Percentiles rank a stretch among this genome's conserved stretches.
phyloP scores from a whole-genome alignment of 441 rosid genomes.

The Mallotus japonicus region DNA sequence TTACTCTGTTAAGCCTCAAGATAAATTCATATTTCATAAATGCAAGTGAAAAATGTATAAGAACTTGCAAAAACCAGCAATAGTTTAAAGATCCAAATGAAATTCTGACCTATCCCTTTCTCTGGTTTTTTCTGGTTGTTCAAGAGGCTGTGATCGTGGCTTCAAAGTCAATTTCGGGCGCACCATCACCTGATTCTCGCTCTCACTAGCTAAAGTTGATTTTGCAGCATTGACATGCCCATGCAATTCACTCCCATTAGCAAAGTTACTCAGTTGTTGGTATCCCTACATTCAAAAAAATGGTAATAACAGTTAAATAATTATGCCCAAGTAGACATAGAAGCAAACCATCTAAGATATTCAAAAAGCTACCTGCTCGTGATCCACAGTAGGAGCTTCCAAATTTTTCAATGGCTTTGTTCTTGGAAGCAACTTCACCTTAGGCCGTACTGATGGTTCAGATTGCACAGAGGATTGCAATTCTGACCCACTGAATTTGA shows the following conservation, averaged over 20 bases:
- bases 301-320: conserved; percentile 13
- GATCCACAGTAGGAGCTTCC: conserved; percentile 42
- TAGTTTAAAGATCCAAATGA: neutral
- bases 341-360: neutral
- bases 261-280: conserved; percentile 29
- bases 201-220: conserved; percentile 40
- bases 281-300: conserved; percentile 33
- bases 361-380: conserved; percentile 27
- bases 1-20: neutral
- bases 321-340: conserved; percentile 1
- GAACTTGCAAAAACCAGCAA: neutral
- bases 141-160: conserved; percentile 58
- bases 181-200: conserved; percentile 45
- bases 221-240: conserved; percentile 36
- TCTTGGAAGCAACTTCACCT: conserved; percentile 64
- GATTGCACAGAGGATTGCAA: conserved; percentile 36
- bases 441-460: conserved; percentile 58
- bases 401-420: conserved; percentile 53
- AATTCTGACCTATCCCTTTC: conserved; percentile 60
- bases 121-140: conserved; percentile 41
- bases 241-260: conserved; percentile 28
- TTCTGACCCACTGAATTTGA: conserved; percentile 38
- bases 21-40: neutral
- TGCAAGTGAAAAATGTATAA: neutral
- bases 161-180: conserved; percentile 63